Evolutionary conservation across 2,329 filamentous ascomycete genomes (phyloP).

Genomic region (Verticillium klebahnii): DNA sequence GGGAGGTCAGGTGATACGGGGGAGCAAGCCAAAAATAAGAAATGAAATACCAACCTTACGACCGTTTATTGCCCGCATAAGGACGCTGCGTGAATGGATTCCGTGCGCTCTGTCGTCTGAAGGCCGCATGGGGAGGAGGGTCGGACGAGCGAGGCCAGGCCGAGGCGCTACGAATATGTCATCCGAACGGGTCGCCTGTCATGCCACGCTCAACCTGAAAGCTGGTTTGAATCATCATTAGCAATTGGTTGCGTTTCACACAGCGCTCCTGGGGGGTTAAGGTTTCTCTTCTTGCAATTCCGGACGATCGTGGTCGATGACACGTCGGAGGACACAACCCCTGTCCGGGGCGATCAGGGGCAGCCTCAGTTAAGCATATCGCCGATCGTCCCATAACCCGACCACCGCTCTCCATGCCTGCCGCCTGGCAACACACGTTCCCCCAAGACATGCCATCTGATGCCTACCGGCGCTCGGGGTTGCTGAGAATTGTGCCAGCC

Average conservation of each 20-base stretch:
- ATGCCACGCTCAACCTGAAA: too few species aligned
- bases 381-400: not conserved
- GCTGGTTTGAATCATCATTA: not conserved
- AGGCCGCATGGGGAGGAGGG: not conserved
- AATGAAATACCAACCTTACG: not conserved
- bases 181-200: not conserved
- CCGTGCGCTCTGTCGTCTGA: not conserved
- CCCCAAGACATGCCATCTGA: not conserved
- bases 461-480: not conserved
- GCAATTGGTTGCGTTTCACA: not conserved
- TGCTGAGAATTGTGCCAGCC: not conserved
- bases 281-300: not conserved
- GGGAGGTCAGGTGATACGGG: not conserved
- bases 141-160: not conserved
- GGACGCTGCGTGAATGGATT: not conserved
- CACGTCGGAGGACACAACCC: not conserved
- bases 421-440: not conserved
- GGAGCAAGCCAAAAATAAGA: not conserved
- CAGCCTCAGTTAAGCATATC: not conserved
- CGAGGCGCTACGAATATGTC: not conserved
- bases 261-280: not conserved
- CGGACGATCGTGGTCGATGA: constrained; percentile 1
- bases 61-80: not conserved
- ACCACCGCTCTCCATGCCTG: not conserved
- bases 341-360: not conserved